These are phyloP conservation scores for Podila horticola DNA, from an alignment of 192 early-diverging fungal genomes.

Conservation along the genomic window DNA sequence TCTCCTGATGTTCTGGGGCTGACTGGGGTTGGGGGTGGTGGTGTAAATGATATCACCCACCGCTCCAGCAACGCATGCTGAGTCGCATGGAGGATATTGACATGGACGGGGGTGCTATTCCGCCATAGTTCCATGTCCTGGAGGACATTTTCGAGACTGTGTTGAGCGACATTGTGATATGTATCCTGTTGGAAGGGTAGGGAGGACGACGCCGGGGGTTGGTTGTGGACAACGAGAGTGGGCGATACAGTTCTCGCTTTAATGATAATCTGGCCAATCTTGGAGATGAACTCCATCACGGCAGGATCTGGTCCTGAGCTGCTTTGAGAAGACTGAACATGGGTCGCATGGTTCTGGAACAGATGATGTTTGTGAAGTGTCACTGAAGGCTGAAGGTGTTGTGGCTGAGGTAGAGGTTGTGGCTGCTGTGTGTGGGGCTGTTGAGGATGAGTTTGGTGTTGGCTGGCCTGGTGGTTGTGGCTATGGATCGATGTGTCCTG, in stretches of 20 bases:
- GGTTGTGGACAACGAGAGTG: not conserved
- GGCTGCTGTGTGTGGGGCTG: not conserved
- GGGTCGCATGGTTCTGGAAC: not conserved
- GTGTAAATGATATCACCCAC: conserved; percentile 46
- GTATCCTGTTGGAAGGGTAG: not conserved
- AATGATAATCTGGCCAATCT: conserved; percentile 46
- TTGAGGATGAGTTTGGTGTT: not conserved
- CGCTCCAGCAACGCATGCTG: conserved; percentile 39
- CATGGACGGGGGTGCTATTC: conserved; percentile 40
- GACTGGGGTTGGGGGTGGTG: not conserved
- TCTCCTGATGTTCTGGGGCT: conserved; percentile 3
- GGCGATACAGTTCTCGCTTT: conserved; percentile 37
- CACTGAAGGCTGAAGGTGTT: conserved; percentile 4
- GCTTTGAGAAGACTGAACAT: not conserved
- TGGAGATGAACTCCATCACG: conserved; percentile 51
- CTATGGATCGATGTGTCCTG: not conserved
- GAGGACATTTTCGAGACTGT: conserved; percentile 26
- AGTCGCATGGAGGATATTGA: conserved; percentile 39
- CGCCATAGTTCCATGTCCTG: conserved; percentile 45
- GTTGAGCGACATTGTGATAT: conserved; percentile 6
- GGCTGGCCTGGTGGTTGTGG: not conserved
- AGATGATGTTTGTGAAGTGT: conserved; percentile 3
- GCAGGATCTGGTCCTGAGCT: conserved; percentile 27
- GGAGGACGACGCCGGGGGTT: not conserved
- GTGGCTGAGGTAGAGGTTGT: not conserved